Evolutionary conservation across 208 protist genomes (phyloP).

Genomic region (Plasmodiophora brassicae): DNA sequence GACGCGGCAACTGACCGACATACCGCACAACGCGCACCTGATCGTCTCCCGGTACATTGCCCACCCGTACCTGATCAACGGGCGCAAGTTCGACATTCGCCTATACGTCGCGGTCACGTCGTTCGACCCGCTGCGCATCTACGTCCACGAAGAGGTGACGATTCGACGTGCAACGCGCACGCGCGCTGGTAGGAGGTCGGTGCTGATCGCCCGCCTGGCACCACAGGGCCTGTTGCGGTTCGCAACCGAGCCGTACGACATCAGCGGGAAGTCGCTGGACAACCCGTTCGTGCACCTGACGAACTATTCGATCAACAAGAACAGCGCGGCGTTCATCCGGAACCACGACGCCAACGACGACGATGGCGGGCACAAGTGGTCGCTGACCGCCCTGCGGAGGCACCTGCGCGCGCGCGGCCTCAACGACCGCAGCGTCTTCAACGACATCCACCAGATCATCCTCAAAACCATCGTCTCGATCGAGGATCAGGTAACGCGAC

Average conservation of each 20-base stretch:
- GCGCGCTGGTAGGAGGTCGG: too few species aligned
- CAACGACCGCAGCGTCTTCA: slow-evolving; percentile 13
- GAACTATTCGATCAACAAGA: slow-evolving; percentile 62
- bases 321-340: slow-evolving; percentile 35
- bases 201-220: too few species aligned
- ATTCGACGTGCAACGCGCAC: background rate
- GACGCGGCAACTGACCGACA: background rate
- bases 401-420: background rate
- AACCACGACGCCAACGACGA: slow-evolving; percentile 40
- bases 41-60: slow-evolving; percentile 42
- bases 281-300: slow-evolving; percentile 52
- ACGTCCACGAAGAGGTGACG: slow-evolving; percentile 51
- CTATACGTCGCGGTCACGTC: slow-evolving; percentile 52
- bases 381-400: slow-evolving; percentile 37
- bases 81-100: slow-evolving; percentile 31
- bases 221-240: slow-evolving; percentile 44
- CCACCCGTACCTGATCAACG: slow-evolving; percentile 46
- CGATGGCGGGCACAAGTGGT: slow-evolving; percentile 51
- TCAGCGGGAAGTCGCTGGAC: background rate
- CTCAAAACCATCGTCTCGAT: slow-evolving; percentile 14
- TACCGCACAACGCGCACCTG: background rate
- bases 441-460: slow-evolving; percentile 33
- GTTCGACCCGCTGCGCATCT: slow-evolving; percentile 50
- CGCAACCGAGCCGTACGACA: slow-evolving; percentile 37
- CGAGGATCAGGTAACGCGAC: slow-evolving; percentile 27